Evolutionary conservation across 768 basidiomycete genomes (phyloP), one percentile per base, ranked within the genome.

Genomic region (Amanita thiersii): DNA sequence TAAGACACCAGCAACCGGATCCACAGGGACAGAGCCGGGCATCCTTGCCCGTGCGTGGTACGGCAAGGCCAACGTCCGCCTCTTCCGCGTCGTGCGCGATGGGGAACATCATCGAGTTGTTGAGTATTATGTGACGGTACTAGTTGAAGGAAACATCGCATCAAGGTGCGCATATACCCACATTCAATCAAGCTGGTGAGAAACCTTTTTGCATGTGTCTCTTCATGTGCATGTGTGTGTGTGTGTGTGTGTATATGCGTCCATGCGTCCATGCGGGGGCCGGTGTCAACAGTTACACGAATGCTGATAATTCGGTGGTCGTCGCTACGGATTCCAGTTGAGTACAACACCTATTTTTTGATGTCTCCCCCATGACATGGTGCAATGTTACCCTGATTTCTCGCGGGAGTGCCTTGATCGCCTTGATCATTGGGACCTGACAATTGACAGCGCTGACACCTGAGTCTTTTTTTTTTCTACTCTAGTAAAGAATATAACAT

Each of bases 271-370:
- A n/a, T n/a, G n/a, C n/a, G n/a, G n/a, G n/a, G n/a, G n/a, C n/a
- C n/a, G n/a, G n/a, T n/a, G n/a, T n/a, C n/a, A n/a, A 17, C 26
- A 88, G 88, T 52, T 97, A 86, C 60, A 94, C 88, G 3, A 50
- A 88, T 49, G 89, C 86, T 0, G 89, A 97, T 55, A 98, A 98
- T 62, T 73, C 73, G 2, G 77, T 82, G 7, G 72, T 96, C 7
- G 89, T 98, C 2, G 82, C 93, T 2, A 98, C 92, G 1, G 93
- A 98, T 62, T 87, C 88, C 1, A 81, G 88, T 89, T 44, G 21
- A 24, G 44, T 42, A 9, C 9, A 30, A 30, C 14, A 30, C 14
- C 9, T 30, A 14, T 14, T 9, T 14, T 30, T 30, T 9, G 29
- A 30, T 30, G 9, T n/a, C 29, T 30, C 14, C 29, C 29, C 14